phyloP scores from a whole-genome alignment of 1,284 basidiomycete genomes.

The Peniophora sp. region DNA sequence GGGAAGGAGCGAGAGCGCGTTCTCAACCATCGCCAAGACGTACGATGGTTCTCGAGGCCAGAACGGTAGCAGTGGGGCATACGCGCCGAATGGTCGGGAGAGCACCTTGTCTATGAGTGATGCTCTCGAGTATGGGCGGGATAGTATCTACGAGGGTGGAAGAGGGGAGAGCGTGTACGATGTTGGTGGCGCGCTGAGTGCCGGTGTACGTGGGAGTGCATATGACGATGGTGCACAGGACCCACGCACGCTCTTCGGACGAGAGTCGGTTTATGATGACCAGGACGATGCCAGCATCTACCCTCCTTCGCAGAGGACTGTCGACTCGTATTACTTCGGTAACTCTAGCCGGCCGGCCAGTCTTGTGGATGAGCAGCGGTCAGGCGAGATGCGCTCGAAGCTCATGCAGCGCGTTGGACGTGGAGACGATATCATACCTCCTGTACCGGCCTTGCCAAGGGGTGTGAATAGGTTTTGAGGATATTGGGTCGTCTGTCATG shows the following conservation, averaged over 20 bases:
- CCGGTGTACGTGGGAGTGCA: neutral
- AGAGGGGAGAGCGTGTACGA: neutral
- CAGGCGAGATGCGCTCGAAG: conserved; percentile 37
- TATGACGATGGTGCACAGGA: neutral
- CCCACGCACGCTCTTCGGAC: neutral
- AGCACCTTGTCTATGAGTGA: no score
- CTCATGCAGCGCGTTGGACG: conserved; percentile 43
- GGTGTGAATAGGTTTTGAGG: no score
- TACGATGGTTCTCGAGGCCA: neutral
- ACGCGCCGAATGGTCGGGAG: no score
- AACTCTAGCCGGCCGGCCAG: conserved; percentile 38
- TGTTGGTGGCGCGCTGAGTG: neutral
- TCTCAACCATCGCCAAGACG: neutral
- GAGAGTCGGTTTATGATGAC: conserved; percentile 3
- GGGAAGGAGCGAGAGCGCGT: no score
- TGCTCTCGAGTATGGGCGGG: no score
- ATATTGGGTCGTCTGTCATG: no score
- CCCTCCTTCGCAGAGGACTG: conserved; percentile 7
- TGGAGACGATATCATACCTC: conserved; percentile 26
- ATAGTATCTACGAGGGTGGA: neutral
- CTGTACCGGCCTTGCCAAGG: conserved; percentile 33
- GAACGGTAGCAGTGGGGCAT: neutral
- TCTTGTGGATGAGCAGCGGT: conserved; percentile 45
- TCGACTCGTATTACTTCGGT: conserved; percentile 6
- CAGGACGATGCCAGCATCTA: conserved; percentile 16